Percentiles rank a stretch among this genome's conserved stretches.
phyloP scores from a whole-genome alignment of 192 early-diverging fungal species.

The Entrophospora sp. region DNA sequence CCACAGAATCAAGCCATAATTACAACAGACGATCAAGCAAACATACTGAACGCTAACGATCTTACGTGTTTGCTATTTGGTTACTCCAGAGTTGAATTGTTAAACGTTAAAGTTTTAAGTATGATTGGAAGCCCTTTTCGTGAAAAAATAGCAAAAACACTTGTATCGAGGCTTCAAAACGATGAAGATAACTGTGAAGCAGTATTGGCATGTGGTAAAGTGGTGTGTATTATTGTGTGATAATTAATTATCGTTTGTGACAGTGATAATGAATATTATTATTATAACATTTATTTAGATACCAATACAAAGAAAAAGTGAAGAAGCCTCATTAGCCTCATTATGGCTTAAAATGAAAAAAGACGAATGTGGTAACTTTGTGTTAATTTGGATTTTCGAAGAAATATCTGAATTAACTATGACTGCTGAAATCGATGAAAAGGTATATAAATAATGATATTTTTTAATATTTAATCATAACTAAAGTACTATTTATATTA shows the following conservation, averaged over 20 bases:
- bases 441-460: too few species aligned
- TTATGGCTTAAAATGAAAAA: slow-evolving; percentile 54
- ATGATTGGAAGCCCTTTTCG: slow-evolving; percentile 38
- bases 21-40: slow-evolving; percentile 39
- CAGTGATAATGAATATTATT: too few species aligned
- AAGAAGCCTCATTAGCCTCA: slow-evolving; percentile 43
- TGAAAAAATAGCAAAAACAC: slow-evolving; percentile 28
- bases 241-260: not conserved
- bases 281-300: too few species aligned
- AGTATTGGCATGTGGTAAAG: slow-evolving; percentile 43
- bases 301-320: slow-evolving; percentile 44
- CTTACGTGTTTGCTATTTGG: slow-evolving; percentile 47
- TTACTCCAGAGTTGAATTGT: slow-evolving; percentile 29
- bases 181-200: slow-evolving; percentile 27
- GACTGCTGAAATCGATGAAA: slow-evolving; percentile 27
- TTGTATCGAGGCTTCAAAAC: slow-evolving; percentile 26
- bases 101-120: slow-evolving; percentile 30
- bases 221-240: slow-evolving; percentile 23
- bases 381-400: slow-evolving; percentile 60
- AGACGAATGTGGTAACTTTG: slow-evolving; percentile 28
- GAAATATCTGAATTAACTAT: slow-evolving; percentile 47
- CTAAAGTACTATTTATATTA: too few species aligned
- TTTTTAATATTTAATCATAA: too few species aligned
- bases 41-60: slow-evolving; percentile 51
- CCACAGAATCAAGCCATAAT: slow-evolving; percentile 55